Base-by-base conservation (phyloP, 2,329 filamentous ascomycete genomes). In the Hypomyces rosellus region DNA sequence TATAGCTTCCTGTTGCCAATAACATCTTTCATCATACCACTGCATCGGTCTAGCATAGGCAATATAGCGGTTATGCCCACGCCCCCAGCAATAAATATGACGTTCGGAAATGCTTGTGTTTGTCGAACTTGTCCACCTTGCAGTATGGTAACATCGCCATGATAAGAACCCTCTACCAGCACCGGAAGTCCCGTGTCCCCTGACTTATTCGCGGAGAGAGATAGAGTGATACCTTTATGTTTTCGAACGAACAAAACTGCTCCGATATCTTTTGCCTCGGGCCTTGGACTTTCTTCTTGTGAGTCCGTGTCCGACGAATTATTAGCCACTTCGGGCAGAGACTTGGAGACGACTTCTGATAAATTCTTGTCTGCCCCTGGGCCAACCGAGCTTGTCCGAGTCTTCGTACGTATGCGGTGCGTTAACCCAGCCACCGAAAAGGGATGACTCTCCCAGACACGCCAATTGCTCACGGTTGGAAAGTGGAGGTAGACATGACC, bases 21-120 rank as follows among this genome's bases (percentile, higher is more conserved):
- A 53, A 46, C 33, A 30, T 30, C 25, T 30, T 50, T 43, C 42
- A 47, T 38, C 14, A 51, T n/a, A 13, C 22, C 48, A 13, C 45
- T 51, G 30, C 50, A 55, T 12, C 50, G 42, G 45, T 50, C 51
- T 18, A 61, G 54, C 9, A 55, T 44, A 8, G 63, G 63, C 7
- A 66, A 52, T 11, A 63, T 58, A 5, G 62, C 64, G 3, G 63
- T 63, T 30, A 65, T 61, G 1, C 63, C 63, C 5, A 64, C 64
- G 12, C 63, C 63, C 20, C 63, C 61, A 11, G 63, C 63, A 34
- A 66, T 53, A 40, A 61, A 64, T 2, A 66, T 53, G 1, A 63
- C 53, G 46, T 65, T 65, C 2, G 56, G 53, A 43, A 46, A 58
- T 14, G 54, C 48, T 25, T 46, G 45, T 9, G 53, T 53, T 20